Evolutionary conservation across 257 asterid species (phyloP), one percentile per base, ranked within the genome.

Genomic region (Solanum piurae): DNA sequence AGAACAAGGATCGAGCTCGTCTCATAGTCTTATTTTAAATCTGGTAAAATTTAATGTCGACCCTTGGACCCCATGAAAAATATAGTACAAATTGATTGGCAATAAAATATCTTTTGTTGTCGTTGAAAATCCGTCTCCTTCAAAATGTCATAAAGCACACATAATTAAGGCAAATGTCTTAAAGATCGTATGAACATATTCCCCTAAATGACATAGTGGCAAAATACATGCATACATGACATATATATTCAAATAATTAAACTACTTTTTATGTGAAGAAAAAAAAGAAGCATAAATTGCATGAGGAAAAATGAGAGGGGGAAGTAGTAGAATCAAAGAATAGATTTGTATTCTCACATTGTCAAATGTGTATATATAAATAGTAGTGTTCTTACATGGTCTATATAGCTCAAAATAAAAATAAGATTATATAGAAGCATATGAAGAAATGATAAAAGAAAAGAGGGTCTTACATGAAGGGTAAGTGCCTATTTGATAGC

Each of bases 401-500:
- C 40, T 37, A 37, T 37, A 46, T 29, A 79, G 64, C 64, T 79
- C 62, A 4, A 38, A 40, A 40, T 25, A 29, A 42, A n/a, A 10
- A 46, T 46, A 38, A 13, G 2, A 12, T 23, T 21, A 20, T 36
- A 76, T 46, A 46, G 25, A 60, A 60, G 69, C 36, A 60, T 18
- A 52, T 34, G 37, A 68, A 84, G 34, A 84, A 60, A 60, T 84
- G 25, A 79, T 36, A 71, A 86, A 83, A 52, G 88, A 87, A 84
- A 90, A 88, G 86, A 37, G 88, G 12, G 92, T 86, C 90, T 89
- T 73, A 64, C 88, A 91, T 91, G 93, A 87, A 85, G 90, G 62
- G 91, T 49, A 86, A 92, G 93, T 83, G 87, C 62, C 88, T 83
- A 29, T 94, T 92, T 86, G 95, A 92, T 92, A 94, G 95, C 97